Evolutionary conservation across 148 eudicot species (phyloP).

Genomic region (Amaranthus cruentus): DNA sequence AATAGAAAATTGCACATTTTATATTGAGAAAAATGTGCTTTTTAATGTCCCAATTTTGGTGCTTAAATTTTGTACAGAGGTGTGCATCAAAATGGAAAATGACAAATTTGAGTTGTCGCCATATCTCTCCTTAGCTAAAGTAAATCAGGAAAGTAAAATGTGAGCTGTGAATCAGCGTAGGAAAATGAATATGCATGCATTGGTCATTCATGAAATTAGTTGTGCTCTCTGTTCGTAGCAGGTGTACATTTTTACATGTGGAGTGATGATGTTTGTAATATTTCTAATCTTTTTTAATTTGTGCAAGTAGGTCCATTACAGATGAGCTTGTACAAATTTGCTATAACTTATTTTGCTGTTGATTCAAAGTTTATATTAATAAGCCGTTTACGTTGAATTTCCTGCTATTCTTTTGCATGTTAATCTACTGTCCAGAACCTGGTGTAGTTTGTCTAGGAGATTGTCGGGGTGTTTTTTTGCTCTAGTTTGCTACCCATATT

Average conservation of each 20-base stretch:
- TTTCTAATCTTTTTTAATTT: background rate
- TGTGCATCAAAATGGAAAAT: too few relatives aligned
- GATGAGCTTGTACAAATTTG: background rate
- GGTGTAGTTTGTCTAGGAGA: background rate
- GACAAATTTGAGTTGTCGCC: too few relatives aligned
- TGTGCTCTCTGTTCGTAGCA: background rate
- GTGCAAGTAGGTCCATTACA: background rate
- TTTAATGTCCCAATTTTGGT: too few relatives aligned
- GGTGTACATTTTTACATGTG: background rate
- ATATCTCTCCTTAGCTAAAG: too few relatives aligned
- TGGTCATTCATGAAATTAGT: background rate
- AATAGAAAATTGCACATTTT: too few relatives aligned
- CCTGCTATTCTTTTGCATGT: background rate
- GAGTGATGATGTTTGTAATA: background rate
- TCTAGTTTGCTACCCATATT: background rate
- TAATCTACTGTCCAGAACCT: background rate
- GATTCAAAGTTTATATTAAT: background rate
- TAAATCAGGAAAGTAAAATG: too few relatives aligned
- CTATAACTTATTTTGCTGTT: background rate
- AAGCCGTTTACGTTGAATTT: background rate
- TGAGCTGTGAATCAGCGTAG: background rate
- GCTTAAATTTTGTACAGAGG: too few relatives aligned
- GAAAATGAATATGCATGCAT: background rate
- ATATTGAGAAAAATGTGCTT: too few relatives aligned
- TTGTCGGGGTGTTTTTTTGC: background rate